Base-by-base conservation (phyloP, 225 moss, liverwort and hornwort genomes). In the Rhytidiadelphus loreus region DNA sequence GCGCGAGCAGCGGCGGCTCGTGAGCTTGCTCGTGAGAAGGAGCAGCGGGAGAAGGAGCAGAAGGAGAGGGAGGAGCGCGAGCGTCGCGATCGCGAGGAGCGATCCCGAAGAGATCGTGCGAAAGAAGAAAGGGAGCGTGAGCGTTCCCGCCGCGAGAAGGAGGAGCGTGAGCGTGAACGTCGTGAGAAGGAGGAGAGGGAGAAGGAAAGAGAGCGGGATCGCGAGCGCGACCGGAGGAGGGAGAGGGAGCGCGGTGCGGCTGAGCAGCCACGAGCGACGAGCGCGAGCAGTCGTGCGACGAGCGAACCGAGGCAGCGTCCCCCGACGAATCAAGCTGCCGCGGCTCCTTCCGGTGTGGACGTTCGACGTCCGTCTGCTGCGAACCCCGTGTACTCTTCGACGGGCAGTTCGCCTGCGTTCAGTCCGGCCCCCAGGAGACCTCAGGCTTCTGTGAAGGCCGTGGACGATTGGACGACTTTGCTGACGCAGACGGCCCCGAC, bases 391-490 rank as follows among this genome's bases (percentile, higher is more conserved):
- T 92, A 96, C 88, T 94, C 94, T 58, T 94, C 94, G 25, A 88
- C 90, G 70, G 94, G 92, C 16, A 92, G 88, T 77, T 86, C 92
- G 21, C 74, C 92, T 18, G 87, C 72, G 58, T 88, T 91, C 68
- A 90, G 87, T 76, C 92, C 94, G 66, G 83, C 91, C 29, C 89
- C 92, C 21, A 88, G 92, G 89, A 90, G 85, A 68, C 92, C 92
- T 56, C 91, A 91, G 87, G 72, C 90, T 82, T 37, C 88, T 53
- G 89, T 86, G 88, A 93, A 83, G 89, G 92, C 69, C 75, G 93
- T 95, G 64, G 98, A 98, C 80, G 97, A 97, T 61, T 97, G 97
- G 97, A 92, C 93, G 60, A 89, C 95, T 30, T 88, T 97, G 83
- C 91, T 99, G 73, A 93, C 95, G 59, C 94, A 93, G 91, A 88